Base-by-base conservation (phyloP, 441 rosid species). In the Iberis amara region DNA sequence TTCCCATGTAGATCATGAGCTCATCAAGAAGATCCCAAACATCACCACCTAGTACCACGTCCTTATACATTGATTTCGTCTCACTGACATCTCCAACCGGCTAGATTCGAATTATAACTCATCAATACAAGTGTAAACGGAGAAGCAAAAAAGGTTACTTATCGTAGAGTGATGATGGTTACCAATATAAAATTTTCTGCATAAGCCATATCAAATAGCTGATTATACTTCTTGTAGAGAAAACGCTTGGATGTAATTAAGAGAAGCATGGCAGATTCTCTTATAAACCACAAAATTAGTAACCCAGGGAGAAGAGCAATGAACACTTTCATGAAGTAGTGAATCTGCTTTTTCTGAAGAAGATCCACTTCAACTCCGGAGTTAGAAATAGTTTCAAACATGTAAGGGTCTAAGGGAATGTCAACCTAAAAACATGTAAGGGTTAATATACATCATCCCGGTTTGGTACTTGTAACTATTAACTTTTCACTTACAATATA, bases 21-120 rank as follows among this genome's bases (percentile, higher is more conserved):
- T 91, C 98, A 76, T 91, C 96, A 33, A 91, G 91, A 59, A 91
- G 89, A 79, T 85, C 95, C 98, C 98, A 91, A 35, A 88, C 94
- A 78, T 88, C 98, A 59, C 95, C 98, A 13, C 98, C 98, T 57
- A 91, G 76, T 41, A 88, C 94, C 45, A 91, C 96, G 70, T 91
- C 98, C 70, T 88, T 85, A 62, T 80, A 69, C 96, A 71, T 91
- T 12, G 94, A 80, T 73, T 83, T 91, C 46, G 87, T 82, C 75
- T 88, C 87, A 57, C 87, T 82, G 55, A 63, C 83, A 71, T 83
- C 78, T 68, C 96, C 96, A 76, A 85, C 94, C 48, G 96, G 96
- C 98, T 91, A 79, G 62, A 73, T 50, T 57, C 66, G 62, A 13
- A 62, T 47, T 18, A 37, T 27, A 38, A 43, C 37, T 54, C 44